Percentiles rank a stretch among this genome's conserved stretches.
phyloP scores from a whole-genome alignment of 345 rosid species.

The Hypericum perforatum region DNA sequence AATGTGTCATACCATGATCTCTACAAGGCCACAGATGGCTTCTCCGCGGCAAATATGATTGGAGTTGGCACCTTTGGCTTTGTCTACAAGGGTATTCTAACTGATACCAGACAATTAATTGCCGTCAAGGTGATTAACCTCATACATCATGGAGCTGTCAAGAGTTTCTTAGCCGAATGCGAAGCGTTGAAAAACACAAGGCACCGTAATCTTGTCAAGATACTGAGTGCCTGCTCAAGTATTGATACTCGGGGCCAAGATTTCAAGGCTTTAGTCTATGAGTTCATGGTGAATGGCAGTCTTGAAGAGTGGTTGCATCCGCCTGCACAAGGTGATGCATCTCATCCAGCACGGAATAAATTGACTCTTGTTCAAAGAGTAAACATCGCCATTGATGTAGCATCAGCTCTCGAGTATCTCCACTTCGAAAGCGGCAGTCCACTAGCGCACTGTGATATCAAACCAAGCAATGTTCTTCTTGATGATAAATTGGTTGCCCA shows the following conservation, averaged over 20 bases:
- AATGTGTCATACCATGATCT: slow-evolving; percentile 4
- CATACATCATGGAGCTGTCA: neutral
- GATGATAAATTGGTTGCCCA: slow-evolving; percentile 2
- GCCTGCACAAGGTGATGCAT: too few relatives aligned
- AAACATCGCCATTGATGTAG: slow-evolving; percentile 9
- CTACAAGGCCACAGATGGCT: slow-evolving; percentile 10
- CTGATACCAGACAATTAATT: neutral
- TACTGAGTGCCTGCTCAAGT: slow-evolving; percentile 1
- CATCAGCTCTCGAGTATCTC: slow-evolving; percentile 10
- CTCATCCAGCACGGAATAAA: neutral
- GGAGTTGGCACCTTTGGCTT: slow-evolving; percentile 11
- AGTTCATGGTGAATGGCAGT: slow-evolving; percentile 11
- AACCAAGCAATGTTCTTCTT: too few relatives aligned
- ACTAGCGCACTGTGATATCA: slow-evolving; percentile 2
- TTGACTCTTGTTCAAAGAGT: slow-evolving; percentile 2
- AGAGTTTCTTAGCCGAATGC: slow-evolving; percentile 10
- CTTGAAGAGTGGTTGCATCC: slow-evolving; percentile 13
- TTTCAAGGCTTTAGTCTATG: slow-evolving; percentile 9
- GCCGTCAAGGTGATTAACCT: slow-evolving; percentile 13
- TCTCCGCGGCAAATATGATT: neutral
- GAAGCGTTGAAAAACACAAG: slow-evolving; percentile 1
- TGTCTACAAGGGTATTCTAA: slow-evolving; percentile 8
- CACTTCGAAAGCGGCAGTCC: neutral
- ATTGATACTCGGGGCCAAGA: slow-evolving; percentile 4
- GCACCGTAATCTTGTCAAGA: slow-evolving; percentile 9